A percentile compares a stretch with the other conserved stretches of the same genome.
These are phyloP conservation scores for Nitzschia sp. DNA, from an alignment of 108 stramenopile species.

Conservation along the genomic window DNA sequence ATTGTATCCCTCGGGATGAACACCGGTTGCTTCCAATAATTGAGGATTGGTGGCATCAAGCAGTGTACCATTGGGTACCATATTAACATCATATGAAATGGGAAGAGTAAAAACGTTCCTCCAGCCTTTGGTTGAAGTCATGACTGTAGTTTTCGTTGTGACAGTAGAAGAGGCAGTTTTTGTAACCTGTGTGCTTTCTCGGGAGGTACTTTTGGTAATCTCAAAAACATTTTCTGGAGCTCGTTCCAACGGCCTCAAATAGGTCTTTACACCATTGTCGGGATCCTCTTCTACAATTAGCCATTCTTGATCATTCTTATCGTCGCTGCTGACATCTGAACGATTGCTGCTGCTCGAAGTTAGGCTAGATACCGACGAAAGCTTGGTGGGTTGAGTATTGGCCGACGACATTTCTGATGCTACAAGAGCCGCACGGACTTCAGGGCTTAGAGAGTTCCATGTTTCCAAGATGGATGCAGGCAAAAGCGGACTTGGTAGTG, in stretches of 20 bases:
- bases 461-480: conserved; percentile 68
- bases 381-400: conserved; percentile 17
- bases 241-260: conserved; percentile 74
- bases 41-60: conserved; percentile 72
- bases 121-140: conserved; percentile 76
- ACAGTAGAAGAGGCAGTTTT: conserved; percentile 66
- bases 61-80: conserved; percentile 79
- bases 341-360: conserved; percentile 46
- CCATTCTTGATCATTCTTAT: conserved; percentile 18
- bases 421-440: conserved; percentile 67
- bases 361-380: conserved; percentile 42
- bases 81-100: conserved; percentile 88
- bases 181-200: conserved; percentile 56
- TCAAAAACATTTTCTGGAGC: conserved; percentile 84
- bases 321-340: conserved; percentile 18
- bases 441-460: conserved; percentile 68
- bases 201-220: conserved; percentile 65
- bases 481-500: conserved; percentile 34
- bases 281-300: conserved; percentile 59
- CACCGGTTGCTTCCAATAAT: conserved; percentile 78
- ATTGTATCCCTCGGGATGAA: conserved; percentile 79
- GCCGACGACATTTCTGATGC: conserved; percentile 49
- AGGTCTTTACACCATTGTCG: conserved; percentile 62
- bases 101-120: conserved; percentile 86
- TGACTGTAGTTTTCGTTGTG: conserved; percentile 80